Base-by-base conservation (phyloP, 352 stramenopile species). In the Globisporangium nodosum region DNA sequence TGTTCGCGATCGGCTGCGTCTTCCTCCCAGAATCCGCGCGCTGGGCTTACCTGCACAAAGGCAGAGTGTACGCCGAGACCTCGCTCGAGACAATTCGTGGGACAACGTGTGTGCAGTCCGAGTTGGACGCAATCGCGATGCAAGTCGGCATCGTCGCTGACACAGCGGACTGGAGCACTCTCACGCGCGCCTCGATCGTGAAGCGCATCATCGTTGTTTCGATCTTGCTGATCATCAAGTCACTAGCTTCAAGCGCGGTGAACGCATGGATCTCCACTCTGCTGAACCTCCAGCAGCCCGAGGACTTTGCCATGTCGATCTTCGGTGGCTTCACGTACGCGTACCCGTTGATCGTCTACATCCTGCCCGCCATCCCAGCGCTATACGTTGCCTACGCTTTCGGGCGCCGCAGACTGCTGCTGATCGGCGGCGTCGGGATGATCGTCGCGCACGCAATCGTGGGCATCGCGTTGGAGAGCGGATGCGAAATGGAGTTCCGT, bases 1-100 rank as follows among this genome's bases (percentile, higher is more conserved):
- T 78, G 0, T 51, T 81, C 13, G 71, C 81, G 1, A 64, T 81
- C 48, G 21, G 56, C 9, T 67, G 71, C 39, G 66, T 84, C 53
- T 75, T 58, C 13, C 72, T 86, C 9, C 76, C 76, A 0, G 76
- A 86, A 48, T 73, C 61, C 18, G 74, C 76, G 47, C 74, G 76
- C 16, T 87, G 69, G 69, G 64, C 69, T 15, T 76, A 80, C 64
- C 20, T 67, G 60, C 56, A 77, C 49, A 77, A 74, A 40, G 69
- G 74, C 48, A 71, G 72, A 15, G 71, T 78, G 1, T 57, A 52
- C 47, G 76, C 76, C 4, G 64, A 71, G 48, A 47, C 47, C n/a
- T 52, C 70, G 11, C 65, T 78, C 46, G 66, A 58, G n/a, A 53
- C 52, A 6, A 55, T 78, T 5, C 65, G 63, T 7, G n/a, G 64